Evolutionary conservation across 2,329 filamentous ascomycete species (phyloP), one percentile per base, ranked within the genome.

Genomic region (Alternaria triticimaculans): DNA sequence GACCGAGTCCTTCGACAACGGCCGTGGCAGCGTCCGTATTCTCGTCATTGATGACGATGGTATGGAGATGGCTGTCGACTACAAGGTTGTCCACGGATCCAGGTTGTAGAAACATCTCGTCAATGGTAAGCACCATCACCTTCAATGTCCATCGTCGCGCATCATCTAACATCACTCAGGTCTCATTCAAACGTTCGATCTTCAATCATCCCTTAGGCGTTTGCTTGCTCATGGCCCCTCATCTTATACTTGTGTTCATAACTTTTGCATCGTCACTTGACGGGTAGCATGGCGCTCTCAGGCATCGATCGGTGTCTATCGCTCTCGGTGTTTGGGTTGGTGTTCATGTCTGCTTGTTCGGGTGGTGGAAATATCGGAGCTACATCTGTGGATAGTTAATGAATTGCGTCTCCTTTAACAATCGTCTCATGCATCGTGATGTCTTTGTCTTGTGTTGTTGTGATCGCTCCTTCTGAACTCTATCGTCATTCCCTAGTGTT

Each of bases 11-110:
- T 99, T 97, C 83, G 90, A 93, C 84, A 91, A 93, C 74, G 96
- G 96, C 81, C 92, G 94, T 81, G 96, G 96, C 82, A 94, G 90
- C 80, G 92, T 99, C 79, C 93, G 96, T 75, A 94, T 97, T 78
- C 90, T 98, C 67, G 96, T 99, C 83, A 94, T 99, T 84, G 93
- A 90, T 83, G 96, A 99, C 83, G 87, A 91, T 77, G 94, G 94
- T 76, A 90, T 91, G 78, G 96, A 99, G 89, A 90, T 99, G 79
- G 94, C 92, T 76, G 96, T 99, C 75, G 96, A 99, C 89, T 96
- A 96, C 90, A 98, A 97, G 92, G 92, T 97, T 80, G 92, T 98
- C 80, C 96, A 99, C 86, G 88, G 88, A 73, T 89, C 87, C 70
- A 85, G 88, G 76, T 82, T 90, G 83, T 90, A 89, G 76, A 77